These are phyloP conservation scores for Fusarium sp. DNA, from an alignment of 2,329 filamentous ascomycete species.

Conservation along the genomic window DNA sequence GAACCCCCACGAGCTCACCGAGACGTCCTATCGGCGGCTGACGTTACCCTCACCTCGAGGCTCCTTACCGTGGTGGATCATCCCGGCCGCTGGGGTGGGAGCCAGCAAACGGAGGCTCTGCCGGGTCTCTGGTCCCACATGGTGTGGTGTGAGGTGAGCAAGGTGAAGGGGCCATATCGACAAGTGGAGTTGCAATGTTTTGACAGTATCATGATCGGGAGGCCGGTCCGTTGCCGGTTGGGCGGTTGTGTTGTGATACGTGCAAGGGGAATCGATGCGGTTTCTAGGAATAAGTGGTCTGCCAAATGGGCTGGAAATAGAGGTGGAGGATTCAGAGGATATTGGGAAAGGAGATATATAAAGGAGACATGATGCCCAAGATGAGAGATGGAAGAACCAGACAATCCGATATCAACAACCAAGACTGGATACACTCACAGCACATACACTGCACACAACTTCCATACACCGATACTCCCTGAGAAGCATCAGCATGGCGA, in stretches of 20 bases:
- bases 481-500: conserved; percentile 3
- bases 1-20: conserved; percentile 15
- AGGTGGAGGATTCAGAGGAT: background rate
- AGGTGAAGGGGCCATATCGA: background rate
- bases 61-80: conserved; percentile 1
- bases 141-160: conserved; percentile 20
- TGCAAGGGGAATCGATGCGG: background rate
- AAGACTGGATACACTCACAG: background rate
- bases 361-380: background rate
- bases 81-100: background rate
- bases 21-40: background rate
- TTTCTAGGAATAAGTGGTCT: conserved; percentile 1
- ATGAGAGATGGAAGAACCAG: background rate
- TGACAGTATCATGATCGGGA: conserved; percentile 16
- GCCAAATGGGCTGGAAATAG: background rate
- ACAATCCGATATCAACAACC: background rate
- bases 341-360: background rate
- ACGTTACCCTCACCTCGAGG: conserved; percentile 5
- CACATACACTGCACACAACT: background rate
- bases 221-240: conserved; percentile 5
- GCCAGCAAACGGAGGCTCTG: background rate
- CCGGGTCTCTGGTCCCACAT: conserved; percentile 4
- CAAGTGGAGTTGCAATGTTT: background rate
- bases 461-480: background rate
- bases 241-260: background rate